Evolutionary conservation across 352 stramenopile species (phyloP).

Genomic region (Thalassiosira mediterranea): DNA sequence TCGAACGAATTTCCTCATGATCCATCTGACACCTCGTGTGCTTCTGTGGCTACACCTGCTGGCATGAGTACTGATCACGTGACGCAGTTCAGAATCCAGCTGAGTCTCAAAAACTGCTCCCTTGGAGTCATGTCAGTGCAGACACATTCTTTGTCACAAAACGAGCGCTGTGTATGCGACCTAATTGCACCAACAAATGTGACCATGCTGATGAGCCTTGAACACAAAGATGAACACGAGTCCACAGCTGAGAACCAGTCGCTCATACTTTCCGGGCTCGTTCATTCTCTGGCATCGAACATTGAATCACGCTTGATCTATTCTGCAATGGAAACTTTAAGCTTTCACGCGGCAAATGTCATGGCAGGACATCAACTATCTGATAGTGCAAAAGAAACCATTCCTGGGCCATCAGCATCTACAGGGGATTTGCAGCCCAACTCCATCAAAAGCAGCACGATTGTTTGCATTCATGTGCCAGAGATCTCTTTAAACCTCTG

Average conservation of each 20-base stretch:
- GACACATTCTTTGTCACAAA: constrained; percentile 40
- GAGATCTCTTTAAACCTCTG: constrained; percentile 30
- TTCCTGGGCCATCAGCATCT: neutral
- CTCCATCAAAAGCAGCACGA: neutral
- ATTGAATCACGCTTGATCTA: constrained; percentile 62
- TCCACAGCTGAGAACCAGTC: constrained; percentile 40
- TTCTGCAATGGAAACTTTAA: constrained; percentile 59
- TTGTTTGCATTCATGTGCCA: constrained; percentile 49
- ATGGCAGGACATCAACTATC: constrained; percentile 1
- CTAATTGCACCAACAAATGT: constrained; percentile 61
- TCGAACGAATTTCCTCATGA: constrained; percentile 71
- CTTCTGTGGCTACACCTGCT: constrained; percentile 5
- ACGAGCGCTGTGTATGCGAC: constrained; percentile 37
- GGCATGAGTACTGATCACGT: constrained; percentile 15
- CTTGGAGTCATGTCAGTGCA: constrained; percentile 55
- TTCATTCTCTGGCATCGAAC: constrained; percentile 61
- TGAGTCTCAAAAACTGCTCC: constrained; percentile 55
- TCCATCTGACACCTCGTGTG: constrained; percentile 65
- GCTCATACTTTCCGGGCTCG: constrained; percentile 59
- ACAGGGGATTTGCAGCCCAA: neutral
- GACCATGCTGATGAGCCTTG: constrained; percentile 68
- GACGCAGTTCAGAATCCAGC: constrained; percentile 67
- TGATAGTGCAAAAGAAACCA: constrained; percentile 5
- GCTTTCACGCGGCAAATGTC: constrained; percentile 48
- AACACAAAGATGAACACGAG: constrained; percentile 44